Base-by-base conservation (phyloP, 768 basidiomycete species). In the Lepiota brunneoincarnata region DNA sequence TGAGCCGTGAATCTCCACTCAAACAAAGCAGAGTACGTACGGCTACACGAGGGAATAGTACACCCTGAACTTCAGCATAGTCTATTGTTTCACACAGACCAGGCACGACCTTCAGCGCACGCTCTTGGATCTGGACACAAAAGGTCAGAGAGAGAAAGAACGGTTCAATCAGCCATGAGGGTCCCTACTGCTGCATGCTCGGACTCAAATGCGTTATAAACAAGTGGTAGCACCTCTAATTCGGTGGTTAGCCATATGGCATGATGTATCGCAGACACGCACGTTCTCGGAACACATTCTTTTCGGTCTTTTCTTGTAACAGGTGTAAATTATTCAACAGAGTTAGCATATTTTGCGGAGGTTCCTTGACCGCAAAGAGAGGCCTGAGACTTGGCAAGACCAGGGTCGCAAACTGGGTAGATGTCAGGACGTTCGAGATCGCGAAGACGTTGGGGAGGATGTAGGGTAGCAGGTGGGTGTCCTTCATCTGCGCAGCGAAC, bases 331-430 rank as follows among this genome's bases (percentile, higher is more conserved):
- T 96, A 61, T 98, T 94, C 41, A 99, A 69, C 21, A 99, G 72
- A 0, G 93, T 94, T 47, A 98, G 69, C 91, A 98, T 96, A 59
- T 95, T 97, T 69, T 98, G 95, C 0, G 96, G 95, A 15, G 97
- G 96, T 62, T 99, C 97, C 67, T 90, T 93, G 64, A 98, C 74
- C 0, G 75, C 77, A 59, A 99, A 99, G 15, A 99, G 70, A 0
- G 95, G 96, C 63, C 89, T 93, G 34, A 98, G 76, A 61, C 86
- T 89, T 1, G 93, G 93, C 3, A 98, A 74, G 2, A 98, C 94
- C 50, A 80, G 74, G 15, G 76, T 74, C 0, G 87, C 86, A 64
- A 99, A 99, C 63, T 95, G 93, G 12, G 77, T 64, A 4, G 91
- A 80, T 5, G 89, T 83, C 45, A 98, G 73, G 20, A 84, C 77